A percentile compares a stretch with the other conserved stretches of the same genome.
Evolutionary conservation across 352 stramenopile species (phyloP).

Genomic region (Poterioochromonas sp.): DNA sequence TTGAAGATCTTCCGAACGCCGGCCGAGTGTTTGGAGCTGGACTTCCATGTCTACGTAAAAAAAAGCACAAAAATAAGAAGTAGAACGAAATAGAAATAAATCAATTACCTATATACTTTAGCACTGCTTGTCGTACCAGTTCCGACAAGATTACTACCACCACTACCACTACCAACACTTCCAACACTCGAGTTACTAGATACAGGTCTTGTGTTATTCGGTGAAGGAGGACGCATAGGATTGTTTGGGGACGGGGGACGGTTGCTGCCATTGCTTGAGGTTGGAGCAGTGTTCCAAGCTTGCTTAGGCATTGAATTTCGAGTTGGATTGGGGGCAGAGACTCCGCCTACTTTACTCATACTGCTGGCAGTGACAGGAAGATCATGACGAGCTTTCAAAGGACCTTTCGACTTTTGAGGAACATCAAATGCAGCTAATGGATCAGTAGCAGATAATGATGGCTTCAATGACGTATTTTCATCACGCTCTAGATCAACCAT

Average conservation of each 20-base stretch:
- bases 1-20: neutral
- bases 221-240: too few relatives aligned
- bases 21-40: conserved; percentile 1
- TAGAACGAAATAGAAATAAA: neutral
- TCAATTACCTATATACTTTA: conserved; percentile 12
- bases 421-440: neutral
- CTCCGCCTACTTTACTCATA: neutral
- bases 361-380: neutral
- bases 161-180: neutral
- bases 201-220: neutral
- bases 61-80: neutral
- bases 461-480: neutral
- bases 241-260: neutral
- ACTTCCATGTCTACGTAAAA: conserved; percentile 16
- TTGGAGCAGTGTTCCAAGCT: neutral
- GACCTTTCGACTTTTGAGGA: neutral
- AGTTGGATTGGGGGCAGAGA: neutral
- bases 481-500: neutral
- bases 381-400: neutral
- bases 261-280: neutral
- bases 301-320: neutral
- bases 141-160: neutral
- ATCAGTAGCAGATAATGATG: too few relatives aligned
- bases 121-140: neutral
- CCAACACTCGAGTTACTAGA: neutral